These are phyloP conservation scores for Barnettozyma siamensis DNA, from an alignment of 805 yeast genomes.

Conservation along the genomic window DNA sequence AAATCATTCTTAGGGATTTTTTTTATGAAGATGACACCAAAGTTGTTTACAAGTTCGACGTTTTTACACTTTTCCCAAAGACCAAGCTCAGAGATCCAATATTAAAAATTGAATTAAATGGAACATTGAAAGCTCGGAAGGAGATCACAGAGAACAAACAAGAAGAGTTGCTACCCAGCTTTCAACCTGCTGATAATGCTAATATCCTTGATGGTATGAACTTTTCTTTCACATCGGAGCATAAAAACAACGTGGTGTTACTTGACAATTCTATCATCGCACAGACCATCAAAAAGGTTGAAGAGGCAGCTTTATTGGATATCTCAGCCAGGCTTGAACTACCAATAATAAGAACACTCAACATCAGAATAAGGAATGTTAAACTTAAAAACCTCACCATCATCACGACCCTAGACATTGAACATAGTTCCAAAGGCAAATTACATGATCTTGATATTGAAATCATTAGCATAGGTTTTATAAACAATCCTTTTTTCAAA, in stretches of 20 bases:
- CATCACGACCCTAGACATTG: conserved; percentile 44
- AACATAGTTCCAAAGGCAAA: conserved; percentile 37
- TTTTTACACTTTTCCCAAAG: conserved; percentile 21
- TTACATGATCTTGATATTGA: conserved; percentile 16
- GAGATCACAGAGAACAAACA: neutral
- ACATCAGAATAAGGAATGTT: conserved; percentile 41
- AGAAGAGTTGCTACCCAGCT: neutral
- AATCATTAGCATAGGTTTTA: conserved; percentile 16
- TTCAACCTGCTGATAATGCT: conserved; percentile 19
- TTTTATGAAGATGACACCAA: neutral
- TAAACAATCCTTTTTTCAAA: conserved; percentile 13
- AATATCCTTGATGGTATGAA: conserved; percentile 18
- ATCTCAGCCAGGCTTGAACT: conserved; percentile 6
- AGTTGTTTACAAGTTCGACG: conserved; percentile 11
- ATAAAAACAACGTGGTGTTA: conserved; percentile 8
- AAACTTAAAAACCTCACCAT: conserved; percentile 43
- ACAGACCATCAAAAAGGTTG: conserved; percentile 4
- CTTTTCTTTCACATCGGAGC: conserved; percentile 1
- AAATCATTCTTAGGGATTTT: neutral
- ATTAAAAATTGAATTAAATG: conserved; percentile 9
- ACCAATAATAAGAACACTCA: conserved; percentile 33
- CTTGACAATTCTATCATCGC: conserved; percentile 16
- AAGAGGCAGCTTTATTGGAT: conserved; percentile 1
- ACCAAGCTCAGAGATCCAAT: conserved; percentile 16
- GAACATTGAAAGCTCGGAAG: neutral